Conservation (phyloP, 805 yeast genomes). For the Pichia deserticola region DNA sequence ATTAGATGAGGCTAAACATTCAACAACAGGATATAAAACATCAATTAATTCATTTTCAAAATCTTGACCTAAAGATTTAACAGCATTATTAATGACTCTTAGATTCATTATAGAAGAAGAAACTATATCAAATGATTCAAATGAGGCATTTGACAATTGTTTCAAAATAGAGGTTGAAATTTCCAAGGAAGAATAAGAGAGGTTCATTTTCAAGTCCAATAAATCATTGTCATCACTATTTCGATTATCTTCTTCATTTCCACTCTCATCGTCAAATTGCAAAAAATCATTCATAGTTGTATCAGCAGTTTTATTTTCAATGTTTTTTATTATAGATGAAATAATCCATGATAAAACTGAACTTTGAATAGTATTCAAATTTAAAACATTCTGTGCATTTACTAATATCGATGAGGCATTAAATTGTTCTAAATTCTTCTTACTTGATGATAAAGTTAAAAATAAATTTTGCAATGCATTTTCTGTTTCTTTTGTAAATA, state of each 20-base stretch:
- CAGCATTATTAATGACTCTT: slow-evolving; percentile 33
- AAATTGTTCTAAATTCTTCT: not conserved
- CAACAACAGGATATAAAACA: slow-evolving; percentile 63
- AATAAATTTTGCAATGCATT: slow-evolving; percentile 9
- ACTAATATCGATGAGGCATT: not conserved
- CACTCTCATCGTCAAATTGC: slow-evolving; percentile 24
- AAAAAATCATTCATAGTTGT: slow-evolving; percentile 17
- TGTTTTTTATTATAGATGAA: slow-evolving; percentile 13
- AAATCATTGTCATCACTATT: slow-evolving; percentile 1
- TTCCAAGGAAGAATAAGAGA: slow-evolving; percentile 29
- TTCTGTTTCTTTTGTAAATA: slow-evolving; percentile 21
- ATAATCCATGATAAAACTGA: slow-evolving; percentile 34
- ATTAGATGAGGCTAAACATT: slow-evolving; percentile 55
- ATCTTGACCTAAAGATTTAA: slow-evolving; percentile 27
- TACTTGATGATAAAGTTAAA: not conserved
- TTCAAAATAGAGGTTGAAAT: slow-evolving; percentile 38
- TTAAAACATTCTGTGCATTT: no score
- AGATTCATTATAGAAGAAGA: slow-evolving; percentile 31
- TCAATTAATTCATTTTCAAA: slow-evolving; percentile 60
- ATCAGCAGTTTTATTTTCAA: not conserved
- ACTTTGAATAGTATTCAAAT: not conserved
- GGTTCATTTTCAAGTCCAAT: slow-evolving; percentile 4
- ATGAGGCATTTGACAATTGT: slow-evolving; percentile 20
- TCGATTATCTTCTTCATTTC: slow-evolving; percentile 11
- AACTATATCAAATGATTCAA: slow-evolving; percentile 7